Percentiles rank a stretch among this genome's conserved stretches.
Conservation (phyloP, 1,139 yeast genomes). For the Blastobotrys elegans region DNA sequence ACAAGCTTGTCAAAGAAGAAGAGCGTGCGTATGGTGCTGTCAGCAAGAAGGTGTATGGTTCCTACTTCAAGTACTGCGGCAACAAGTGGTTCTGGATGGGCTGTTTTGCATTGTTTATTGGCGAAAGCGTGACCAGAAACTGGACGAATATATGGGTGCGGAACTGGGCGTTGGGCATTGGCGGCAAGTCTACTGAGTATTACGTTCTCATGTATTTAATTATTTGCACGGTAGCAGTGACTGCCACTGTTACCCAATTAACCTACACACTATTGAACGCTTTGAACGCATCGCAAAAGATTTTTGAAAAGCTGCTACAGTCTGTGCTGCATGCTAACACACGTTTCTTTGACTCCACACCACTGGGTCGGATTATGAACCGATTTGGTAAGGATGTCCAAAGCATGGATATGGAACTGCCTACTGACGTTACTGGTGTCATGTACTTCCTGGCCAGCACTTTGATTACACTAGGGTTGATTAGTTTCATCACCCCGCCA, state of each 20-base stretch:
- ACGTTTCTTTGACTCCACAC: constrained; percentile 91
- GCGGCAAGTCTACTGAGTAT: constrained; percentile 41
- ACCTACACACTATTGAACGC: constrained; percentile 63
- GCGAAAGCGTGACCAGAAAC: constrained; percentile 55
- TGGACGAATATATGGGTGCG: constrained; percentile 82
- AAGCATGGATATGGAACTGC: constrained; percentile 81
- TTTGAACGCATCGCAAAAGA: constrained; percentile 67
- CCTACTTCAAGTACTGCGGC: constrained; percentile 67
- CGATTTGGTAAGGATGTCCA: constrained; percentile 94
- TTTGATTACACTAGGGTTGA: constrained; percentile 47
- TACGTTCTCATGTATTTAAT: constrained; percentile 63
- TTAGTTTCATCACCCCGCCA: no score
- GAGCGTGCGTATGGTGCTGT: constrained; percentile 80
- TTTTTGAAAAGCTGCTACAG: constrained; percentile 61
- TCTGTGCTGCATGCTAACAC: constrained; percentile 66
- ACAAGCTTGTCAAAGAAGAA: constrained; percentile 47
- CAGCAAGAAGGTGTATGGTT: constrained; percentile 58
- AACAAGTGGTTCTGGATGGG: constrained; percentile 44
- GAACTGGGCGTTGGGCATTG: constrained; percentile 40
- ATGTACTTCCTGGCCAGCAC: constrained; percentile 54
- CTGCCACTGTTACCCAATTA: constrained; percentile 55
- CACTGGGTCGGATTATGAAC: constrained; percentile 93
- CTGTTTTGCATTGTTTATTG: constrained; percentile 43
- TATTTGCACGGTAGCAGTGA: constrained; percentile 61
- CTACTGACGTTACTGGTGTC: constrained; percentile 25